Evolutionary conservation across 352 stramenopile genomes (phyloP).

Genomic region (Bremia lactucae): DNA sequence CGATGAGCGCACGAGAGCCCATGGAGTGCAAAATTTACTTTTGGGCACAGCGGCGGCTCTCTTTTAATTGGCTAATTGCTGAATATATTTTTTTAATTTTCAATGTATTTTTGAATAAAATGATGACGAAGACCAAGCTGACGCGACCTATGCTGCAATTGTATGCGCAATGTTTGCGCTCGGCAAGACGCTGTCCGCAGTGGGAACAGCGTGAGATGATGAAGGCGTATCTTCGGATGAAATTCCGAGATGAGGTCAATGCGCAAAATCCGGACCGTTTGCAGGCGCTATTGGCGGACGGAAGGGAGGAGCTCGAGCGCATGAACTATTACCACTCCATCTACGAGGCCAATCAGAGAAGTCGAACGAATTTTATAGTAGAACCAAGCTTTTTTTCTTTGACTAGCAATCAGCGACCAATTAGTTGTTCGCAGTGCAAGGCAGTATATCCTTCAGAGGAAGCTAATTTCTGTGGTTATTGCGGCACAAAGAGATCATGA

Average conservation of each 20-base stretch:
- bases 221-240: constrained; percentile 67
- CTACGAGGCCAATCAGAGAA: constrained; percentile 51
- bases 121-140: constrained; percentile 9
- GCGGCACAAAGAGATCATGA: constrained; percentile 46
- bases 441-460: constrained; percentile 30
- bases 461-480: constrained; percentile 71
- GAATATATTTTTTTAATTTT: constrained; percentile 12
- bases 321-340: constrained; percentile 85
- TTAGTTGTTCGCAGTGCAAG: constrained; percentile 30
- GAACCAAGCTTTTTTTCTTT: background rate
- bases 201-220: constrained; percentile 81
- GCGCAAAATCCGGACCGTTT: constrained; percentile 49
- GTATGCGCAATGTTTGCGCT: constrained; percentile 68
- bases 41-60: no score
- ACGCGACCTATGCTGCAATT: constrained; percentile 39
- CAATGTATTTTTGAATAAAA: background rate
- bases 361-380: constrained; percentile 4
- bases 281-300: constrained; percentile 42
- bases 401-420: constrained; percentile 2
- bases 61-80: constrained; percentile 18
- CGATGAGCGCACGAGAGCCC: constrained; percentile 51
- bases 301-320: constrained; percentile 59
- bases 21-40: no score
- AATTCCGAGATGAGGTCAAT: constrained; percentile 50
- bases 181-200: constrained; percentile 56